Evolutionary conservation across 192 early-diverging fungal species (phyloP).

Genomic region (Haplosporangium gracile): DNA sequence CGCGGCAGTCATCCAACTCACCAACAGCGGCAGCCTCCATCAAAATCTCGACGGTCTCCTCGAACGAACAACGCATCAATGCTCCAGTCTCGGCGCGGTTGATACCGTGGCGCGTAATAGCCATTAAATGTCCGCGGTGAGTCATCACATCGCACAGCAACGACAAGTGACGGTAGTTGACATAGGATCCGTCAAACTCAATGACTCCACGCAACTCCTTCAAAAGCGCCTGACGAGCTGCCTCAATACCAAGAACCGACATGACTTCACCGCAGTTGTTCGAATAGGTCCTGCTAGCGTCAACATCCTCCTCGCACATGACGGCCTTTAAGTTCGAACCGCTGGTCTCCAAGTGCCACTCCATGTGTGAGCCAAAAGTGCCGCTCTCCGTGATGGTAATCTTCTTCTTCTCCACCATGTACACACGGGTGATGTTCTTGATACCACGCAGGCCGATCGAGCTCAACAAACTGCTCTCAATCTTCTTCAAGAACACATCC

Average conservation of each 20-base stretch:
- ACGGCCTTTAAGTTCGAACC: slow-evolving; percentile 93
- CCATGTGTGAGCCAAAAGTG: slow-evolving; percentile 71
- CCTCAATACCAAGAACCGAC: slow-evolving; percentile 96
- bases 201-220: slow-evolving; percentile 94
- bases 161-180: slow-evolving; percentile 98
- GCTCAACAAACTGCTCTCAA: slow-evolving; percentile 90
- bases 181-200: slow-evolving; percentile 96
- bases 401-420: slow-evolving; percentile 75
- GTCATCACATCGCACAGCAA: slow-evolving; percentile 98
- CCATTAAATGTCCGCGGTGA: slow-evolving; percentile 91
- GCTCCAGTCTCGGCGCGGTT: slow-evolving; percentile 96
- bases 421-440: slow-evolving; percentile 85
- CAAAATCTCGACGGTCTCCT: slow-evolving; percentile 99
- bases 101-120: slow-evolving; percentile 98
- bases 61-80: slow-evolving; percentile 95
- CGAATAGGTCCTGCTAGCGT: slow-evolving; percentile 84
- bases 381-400: slow-evolving; percentile 70
- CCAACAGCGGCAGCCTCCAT: slow-evolving; percentile 95
- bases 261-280: slow-evolving; percentile 95
- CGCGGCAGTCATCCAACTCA: slow-evolving; percentile 94
- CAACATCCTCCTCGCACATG: slow-evolving; percentile 87
- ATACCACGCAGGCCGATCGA: slow-evolving; percentile 92
- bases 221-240: slow-evolving; percentile 90
- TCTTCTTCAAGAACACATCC: slow-evolving; percentile 89
- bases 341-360: slow-evolving; percentile 92